A percentile compares a stretch with the other conserved stretches of the same genome.
phyloP scores from a whole-genome alignment of 441 rosid genomes.

The Adansonia gregorii region DNA sequence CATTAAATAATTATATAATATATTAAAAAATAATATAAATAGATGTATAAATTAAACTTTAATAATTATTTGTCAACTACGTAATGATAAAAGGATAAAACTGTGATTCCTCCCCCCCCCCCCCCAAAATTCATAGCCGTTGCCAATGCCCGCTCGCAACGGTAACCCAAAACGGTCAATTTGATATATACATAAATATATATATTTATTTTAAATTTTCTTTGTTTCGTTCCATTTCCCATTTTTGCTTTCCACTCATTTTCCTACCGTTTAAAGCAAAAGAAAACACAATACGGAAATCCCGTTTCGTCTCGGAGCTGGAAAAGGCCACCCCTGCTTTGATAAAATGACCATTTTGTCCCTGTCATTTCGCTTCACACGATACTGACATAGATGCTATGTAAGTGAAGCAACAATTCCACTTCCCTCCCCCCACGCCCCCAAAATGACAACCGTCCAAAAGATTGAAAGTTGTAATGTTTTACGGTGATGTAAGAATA shows the following conservation, averaged over 20 bases:
- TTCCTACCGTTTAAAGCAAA: neutral
- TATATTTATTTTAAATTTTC: neutral
- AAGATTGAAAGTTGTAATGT: neutral
- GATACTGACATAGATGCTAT: neutral
- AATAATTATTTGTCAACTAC: too few relatives aligned
- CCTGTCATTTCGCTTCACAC: neutral
- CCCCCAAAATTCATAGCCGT: neutral
- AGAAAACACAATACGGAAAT: too few relatives aligned
- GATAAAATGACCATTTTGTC: neutral
- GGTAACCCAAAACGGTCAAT: neutral
- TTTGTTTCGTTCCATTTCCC: neutral
- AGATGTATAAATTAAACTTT: too few relatives aligned
- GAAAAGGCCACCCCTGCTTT: neutral
- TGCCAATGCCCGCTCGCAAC: neutral
- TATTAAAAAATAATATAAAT: too few relatives aligned
- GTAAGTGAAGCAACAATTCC: neutral
- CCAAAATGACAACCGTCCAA: slow-evolving; percentile 32
- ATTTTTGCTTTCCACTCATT: neutral
- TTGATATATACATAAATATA: neutral
- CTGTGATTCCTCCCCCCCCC: neutral
- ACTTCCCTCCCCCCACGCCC: too few relatives aligned
- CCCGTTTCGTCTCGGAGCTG: neutral
- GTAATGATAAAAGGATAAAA: too few relatives aligned
- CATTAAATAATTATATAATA: too few relatives aligned
- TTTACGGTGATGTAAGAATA: neutral